phyloP scores from a whole-genome alignment of 2,329 filamentous ascomycete genomes.

The Chaetothyriales sp. region DNA sequence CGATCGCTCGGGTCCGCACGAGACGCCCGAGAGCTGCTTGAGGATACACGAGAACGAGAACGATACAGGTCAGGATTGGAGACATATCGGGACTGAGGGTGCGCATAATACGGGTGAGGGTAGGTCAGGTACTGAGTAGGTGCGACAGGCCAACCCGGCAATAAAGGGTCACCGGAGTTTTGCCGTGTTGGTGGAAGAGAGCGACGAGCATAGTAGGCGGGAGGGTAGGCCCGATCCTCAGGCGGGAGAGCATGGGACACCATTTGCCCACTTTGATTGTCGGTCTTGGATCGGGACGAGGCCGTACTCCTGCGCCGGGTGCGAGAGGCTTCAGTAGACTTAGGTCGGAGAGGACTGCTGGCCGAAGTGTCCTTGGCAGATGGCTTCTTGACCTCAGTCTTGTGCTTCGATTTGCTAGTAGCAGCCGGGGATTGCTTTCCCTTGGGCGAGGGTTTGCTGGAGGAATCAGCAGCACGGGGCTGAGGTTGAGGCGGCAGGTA shows the following conservation, averaged over 20 bases:
- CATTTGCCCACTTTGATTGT: conserved; percentile 11
- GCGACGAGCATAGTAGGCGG: conserved; percentile 27
- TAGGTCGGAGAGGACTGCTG: conserved; percentile 13
- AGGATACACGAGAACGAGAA: conserved; percentile 20
- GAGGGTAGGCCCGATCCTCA: conserved; percentile 30
- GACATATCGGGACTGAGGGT: conserved; percentile 16
- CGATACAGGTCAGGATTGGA: conserved; percentile 22
- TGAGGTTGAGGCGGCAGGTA: conserved; percentile 43
- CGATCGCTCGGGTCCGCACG: conserved; percentile 36
- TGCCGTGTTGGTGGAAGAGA: conserved; percentile 22
- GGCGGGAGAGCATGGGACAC: conserved; percentile 8
- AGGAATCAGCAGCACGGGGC: conserved; percentile 6
- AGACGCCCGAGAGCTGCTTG: conserved; percentile 22
- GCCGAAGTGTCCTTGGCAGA: conserved; percentile 8
- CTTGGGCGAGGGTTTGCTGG: conserved; percentile 16
- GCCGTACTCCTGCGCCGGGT: conserved; percentile 11
- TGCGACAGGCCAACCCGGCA: background rate
- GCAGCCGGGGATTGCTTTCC: conserved; percentile 16
- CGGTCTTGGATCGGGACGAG: conserved; percentile 6
- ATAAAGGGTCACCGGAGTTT: conserved; percentile 28
- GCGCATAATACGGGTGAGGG: conserved; percentile 18
- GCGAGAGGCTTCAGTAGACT: conserved; percentile 6
- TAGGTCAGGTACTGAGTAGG: conserved; percentile 22
- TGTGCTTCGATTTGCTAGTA: conserved; percentile 7
- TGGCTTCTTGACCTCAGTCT: conserved; percentile 16